These are phyloP conservation scores for Aspergillus ibericus DNA, from an alignment of 2,329 filamentous ascomycete genomes.

Conservation along the genomic window DNA sequence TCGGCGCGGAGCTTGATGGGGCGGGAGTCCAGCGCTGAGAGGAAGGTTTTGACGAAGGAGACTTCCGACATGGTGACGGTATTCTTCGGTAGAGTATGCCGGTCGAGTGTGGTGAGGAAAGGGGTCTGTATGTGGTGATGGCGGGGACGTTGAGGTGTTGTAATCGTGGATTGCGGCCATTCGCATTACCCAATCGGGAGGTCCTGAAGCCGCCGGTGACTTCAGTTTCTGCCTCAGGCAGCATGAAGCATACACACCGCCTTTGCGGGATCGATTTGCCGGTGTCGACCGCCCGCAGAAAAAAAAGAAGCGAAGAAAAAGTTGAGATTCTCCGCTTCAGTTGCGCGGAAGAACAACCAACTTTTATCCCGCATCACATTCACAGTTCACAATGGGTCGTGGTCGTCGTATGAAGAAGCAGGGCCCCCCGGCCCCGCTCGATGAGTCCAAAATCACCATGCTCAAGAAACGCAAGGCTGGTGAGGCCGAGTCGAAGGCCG, in stretches of 20 bases:
- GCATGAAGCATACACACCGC: conserved; percentile 19
- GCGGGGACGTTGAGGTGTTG: not conserved
- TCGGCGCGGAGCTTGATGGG: conserved; percentile 82
- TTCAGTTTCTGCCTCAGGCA: conserved; percentile 13
- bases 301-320: conserved; percentile 34
- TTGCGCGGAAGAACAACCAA: conserved; percentile 8
- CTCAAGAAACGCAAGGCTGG: conserved; percentile 81
- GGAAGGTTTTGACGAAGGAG: conserved; percentile 79
- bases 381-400: conserved; percentile 68
- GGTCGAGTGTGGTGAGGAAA: not conserved
- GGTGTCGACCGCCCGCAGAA: conserved; percentile 25
- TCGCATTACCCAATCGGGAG: conserved; percentile 23
- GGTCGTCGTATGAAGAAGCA: conserved; percentile 96
- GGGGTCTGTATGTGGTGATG: not conserved
- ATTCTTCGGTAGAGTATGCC: not conserved
- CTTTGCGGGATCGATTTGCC: conserved; percentile 25
- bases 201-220: conserved; percentile 8
- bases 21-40: conserved; percentile 74
- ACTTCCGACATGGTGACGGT: conserved; percentile 71
- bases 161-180: not conserved
- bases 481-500: conserved; percentile 58
- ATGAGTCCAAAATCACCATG: conserved; percentile 63
- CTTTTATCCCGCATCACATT: conserved; percentile 10
- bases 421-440: conserved; percentile 77
- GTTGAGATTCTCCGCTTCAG: conserved; percentile 20